A percentile compares a stretch with the other conserved stretches of the same genome.
These are phyloP conservation scores for Scleromitrula shiraiana DNA, from an alignment of 2,329 filamentous ascomycete species.

Conservation along the genomic window DNA sequence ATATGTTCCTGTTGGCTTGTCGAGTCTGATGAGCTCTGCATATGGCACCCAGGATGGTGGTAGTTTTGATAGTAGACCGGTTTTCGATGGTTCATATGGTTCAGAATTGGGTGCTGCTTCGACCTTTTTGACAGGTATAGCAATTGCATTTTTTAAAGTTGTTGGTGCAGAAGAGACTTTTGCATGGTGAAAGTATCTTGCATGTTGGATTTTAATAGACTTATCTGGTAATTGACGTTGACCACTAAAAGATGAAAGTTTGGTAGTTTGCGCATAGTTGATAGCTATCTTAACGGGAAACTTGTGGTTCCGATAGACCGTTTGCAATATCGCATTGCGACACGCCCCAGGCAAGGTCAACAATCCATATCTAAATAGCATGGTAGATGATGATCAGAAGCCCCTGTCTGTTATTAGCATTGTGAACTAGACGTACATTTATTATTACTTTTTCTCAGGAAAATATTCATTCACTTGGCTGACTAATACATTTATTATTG, in stretches of 20 bases:
- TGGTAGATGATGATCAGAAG: not conserved
- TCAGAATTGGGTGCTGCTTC: not conserved
- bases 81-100: constrained; percentile 46
- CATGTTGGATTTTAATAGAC: not conserved
- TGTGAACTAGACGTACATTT: not conserved
- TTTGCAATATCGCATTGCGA: constrained; percentile 8
- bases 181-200: not conserved
- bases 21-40: constrained; percentile 70
- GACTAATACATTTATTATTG: too few relatives aligned
- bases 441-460: not conserved
- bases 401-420: not conserved
- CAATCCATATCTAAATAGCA: constrained; percentile 4
- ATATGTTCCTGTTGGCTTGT: constrained; percentile 75
- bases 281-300: not conserved
- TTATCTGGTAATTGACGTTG: too few relatives aligned
- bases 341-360: constrained; percentile 10
- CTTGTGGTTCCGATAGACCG: not conserved
- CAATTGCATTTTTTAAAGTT: not conserved
- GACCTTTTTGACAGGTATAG: not conserved
- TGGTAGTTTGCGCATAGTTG: not conserved
- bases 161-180: not conserved
- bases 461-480: too few relatives aligned
- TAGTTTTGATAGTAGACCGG: constrained; percentile 61
- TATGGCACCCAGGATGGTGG: constrained; percentile 69
- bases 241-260: too few relatives aligned